These are phyloP conservation scores for Epichloe brachyelytri DNA, from an alignment of 2,329 filamentous ascomycete species.

Conservation along the genomic window DNA sequence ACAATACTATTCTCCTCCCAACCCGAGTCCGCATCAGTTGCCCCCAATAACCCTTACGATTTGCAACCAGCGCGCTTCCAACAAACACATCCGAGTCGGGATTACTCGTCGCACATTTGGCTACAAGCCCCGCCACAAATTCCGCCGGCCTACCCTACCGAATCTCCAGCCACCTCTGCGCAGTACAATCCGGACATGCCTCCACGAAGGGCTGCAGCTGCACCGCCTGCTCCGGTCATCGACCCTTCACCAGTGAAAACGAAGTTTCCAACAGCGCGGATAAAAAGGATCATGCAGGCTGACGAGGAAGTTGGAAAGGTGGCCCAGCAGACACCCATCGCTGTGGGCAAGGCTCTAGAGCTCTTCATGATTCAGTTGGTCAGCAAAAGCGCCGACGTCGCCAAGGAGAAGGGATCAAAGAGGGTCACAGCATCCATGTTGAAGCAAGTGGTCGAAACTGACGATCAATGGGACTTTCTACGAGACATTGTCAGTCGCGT, in stretches of 20 bases:
- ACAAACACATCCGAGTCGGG: constrained; percentile 1
- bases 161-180: background rate
- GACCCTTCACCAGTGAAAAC: constrained; percentile 69
- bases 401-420: constrained; percentile 71
- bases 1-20: constrained; percentile 12
- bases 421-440: constrained; percentile 82
- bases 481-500: constrained; percentile 82
- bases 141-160: constrained; percentile 1
- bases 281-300: constrained; percentile 99
- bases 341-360: constrained; percentile 89
- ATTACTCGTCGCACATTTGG: background rate
- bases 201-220: constrained; percentile 16
- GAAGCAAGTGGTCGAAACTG: constrained; percentile 76
- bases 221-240: constrained; percentile 26
- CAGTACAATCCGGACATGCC: constrained; percentile 19
- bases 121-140: constrained; percentile 2
- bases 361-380: constrained; percentile 96
- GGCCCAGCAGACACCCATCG: constrained; percentile 91
- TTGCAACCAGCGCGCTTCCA: constrained; percentile 8
- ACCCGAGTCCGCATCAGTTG: constrained; percentile 6
- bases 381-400: constrained; percentile 73
- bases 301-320: constrained; percentile 98
- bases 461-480: constrained; percentile 91
- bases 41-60: constrained; percentile 8
- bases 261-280: constrained; percentile 92